Conservation (phyloP, 257 asterid species). For the Paraleonurus japonicus region DNA sequence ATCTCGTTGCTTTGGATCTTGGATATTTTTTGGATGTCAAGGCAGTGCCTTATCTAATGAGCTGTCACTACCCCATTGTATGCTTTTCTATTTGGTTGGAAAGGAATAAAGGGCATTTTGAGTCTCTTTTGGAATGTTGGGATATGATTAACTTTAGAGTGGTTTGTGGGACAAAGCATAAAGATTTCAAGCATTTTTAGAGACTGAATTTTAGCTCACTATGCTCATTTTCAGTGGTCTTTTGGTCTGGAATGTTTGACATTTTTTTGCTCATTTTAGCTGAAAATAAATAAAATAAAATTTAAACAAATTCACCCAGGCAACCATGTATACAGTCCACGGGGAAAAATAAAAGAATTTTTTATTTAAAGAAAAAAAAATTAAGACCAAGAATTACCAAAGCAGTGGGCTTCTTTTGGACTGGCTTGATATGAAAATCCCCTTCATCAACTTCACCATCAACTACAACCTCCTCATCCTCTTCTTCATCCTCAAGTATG, state of each 20-base stretch:
- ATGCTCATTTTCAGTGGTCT: not conserved
- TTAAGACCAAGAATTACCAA: constrained; percentile 46
- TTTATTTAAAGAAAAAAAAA: not conserved
- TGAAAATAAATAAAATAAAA: not conserved
- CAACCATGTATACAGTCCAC: not conserved
- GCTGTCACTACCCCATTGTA: not conserved
- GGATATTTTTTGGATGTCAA: no score
- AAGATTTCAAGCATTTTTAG: not conserved
- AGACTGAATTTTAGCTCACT: not conserved
- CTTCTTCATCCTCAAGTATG: constrained; percentile 77
- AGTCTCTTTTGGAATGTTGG: not conserved
- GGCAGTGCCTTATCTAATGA: no score
- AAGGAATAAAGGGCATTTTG: not conserved
- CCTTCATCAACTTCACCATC: constrained; percentile 99
- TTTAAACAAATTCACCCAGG: not conserved
- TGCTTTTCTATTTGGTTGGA: not conserved
- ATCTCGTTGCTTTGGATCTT: no score
- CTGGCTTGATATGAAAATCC: constrained; percentile 90
- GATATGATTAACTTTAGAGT: not conserved
- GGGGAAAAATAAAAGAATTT: not conserved
- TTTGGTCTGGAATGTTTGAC: not conserved
- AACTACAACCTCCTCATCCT: constrained; percentile 89
- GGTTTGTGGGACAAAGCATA: not conserved
- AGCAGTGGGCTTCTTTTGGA: constrained; percentile 49
- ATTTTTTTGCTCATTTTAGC: not conserved